Percentiles rank a stretch among this genome's conserved stretches.
phyloP scores from a whole-genome alignment of 129 eudicot species.

The Oenanthe sinensis region DNA sequence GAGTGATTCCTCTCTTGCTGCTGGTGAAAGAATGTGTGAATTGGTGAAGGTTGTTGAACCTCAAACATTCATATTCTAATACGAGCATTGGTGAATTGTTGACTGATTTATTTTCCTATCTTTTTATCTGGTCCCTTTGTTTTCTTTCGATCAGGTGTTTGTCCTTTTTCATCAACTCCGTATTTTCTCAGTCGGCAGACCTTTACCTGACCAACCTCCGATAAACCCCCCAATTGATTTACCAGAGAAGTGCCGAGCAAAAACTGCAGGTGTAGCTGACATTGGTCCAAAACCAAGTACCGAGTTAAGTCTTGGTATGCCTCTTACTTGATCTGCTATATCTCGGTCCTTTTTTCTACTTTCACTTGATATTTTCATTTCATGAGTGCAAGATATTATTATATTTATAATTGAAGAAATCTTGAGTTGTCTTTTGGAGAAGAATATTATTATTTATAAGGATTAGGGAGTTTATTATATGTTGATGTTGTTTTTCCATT shows the following conservation, averaged over 20 bases:
- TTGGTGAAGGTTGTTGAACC: constrained; percentile 62
- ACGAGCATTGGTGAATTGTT: neutral
- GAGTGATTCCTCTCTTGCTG: constrained; percentile 66
- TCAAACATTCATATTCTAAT: neutral
- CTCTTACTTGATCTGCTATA: neutral
- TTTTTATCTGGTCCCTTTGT: neutral
- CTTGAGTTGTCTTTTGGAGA: neutral
- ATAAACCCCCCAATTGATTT: constrained; percentile 35
- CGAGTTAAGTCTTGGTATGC: constrained; percentile 75
- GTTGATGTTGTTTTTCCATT: constrained; percentile 13
- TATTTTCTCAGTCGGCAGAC: constrained; percentile 53
- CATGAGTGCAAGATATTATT: neutral
- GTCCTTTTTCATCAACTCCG: constrained; percentile 81
- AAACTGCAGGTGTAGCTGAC: constrained; percentile 50
- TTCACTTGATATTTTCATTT: neutral
- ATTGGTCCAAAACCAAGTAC: constrained; percentile 54
- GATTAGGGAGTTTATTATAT: neutral
- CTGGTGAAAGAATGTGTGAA: constrained; percentile 85
- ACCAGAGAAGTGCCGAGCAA: constrained; percentile 67
- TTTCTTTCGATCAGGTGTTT: constrained; percentile 43
- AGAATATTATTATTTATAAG: neutral
- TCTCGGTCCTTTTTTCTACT: neutral
- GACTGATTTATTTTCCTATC: neutral
- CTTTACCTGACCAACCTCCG: constrained; percentile 77
- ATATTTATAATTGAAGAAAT: neutral